These are phyloP conservation scores for Penicillium aurantiogriseum DNA, from an alignment of 2,329 filamentous ascomycete genomes.

Conservation along the genomic window DNA sequence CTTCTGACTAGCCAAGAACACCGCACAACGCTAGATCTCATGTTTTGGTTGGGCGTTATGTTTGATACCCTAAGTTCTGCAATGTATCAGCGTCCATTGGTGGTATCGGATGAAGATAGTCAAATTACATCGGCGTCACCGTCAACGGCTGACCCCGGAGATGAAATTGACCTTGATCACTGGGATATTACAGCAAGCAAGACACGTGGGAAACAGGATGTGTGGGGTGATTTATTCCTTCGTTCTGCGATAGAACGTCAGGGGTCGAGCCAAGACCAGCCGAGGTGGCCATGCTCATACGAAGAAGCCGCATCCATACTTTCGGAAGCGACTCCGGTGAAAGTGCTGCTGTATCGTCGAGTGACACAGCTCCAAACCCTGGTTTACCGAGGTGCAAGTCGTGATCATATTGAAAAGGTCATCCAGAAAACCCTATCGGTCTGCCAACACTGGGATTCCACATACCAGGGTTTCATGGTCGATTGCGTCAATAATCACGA, in stretches of 20 bases:
- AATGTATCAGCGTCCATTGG: conserved; percentile 50
- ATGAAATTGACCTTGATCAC: conserved; percentile 10
- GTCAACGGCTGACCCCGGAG: not conserved
- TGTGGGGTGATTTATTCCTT: conserved; percentile 45
- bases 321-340: conserved; percentile 56
- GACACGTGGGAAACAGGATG: conserved; percentile 18
- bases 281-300: conserved; percentile 55
- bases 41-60: conserved; percentile 61
- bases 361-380: conserved; percentile 57
- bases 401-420: conserved; percentile 48
- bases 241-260: conserved; percentile 12
- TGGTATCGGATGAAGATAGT: conserved; percentile 49
- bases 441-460: conserved; percentile 56
- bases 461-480: conserved; percentile 53
- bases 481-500: conserved; percentile 54
- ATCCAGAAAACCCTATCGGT: conserved; percentile 51
- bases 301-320: conserved; percentile 52
- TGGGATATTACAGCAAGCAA: conserved; percentile 8
- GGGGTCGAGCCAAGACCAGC: conserved; percentile 22
- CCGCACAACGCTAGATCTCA: conserved; percentile 51
- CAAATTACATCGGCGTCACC: conserved; percentile 29
- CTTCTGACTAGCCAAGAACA: conserved; percentile 30
- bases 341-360: conserved; percentile 59
- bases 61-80: conserved; percentile 58
- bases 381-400: conserved; percentile 42